Base-by-base conservation (phyloP, 2,329 filamentous ascomycete species). In the Huntiella savannae region DNA sequence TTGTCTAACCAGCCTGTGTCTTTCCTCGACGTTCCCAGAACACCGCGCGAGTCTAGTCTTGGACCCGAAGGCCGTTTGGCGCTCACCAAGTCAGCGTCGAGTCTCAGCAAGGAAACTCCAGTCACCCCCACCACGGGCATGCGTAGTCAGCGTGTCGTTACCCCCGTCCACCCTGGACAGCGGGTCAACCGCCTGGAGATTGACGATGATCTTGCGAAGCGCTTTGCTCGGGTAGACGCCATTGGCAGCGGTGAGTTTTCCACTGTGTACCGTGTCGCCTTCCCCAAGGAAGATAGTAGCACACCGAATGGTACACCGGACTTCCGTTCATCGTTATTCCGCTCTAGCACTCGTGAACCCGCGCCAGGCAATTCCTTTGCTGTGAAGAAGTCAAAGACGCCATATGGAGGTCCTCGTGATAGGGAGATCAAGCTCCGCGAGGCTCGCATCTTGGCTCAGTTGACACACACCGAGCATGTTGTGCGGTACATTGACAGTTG, bases 201-300 rank as follows among this genome's bases (percentile, higher is more conserved):
- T 12, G 88, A 96, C 56, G 73, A 76, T 16, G 75, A 73, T 45
- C 64, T 95, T 44, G 75, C 74, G 10, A 71, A 75, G 3, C 76
- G 82, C 46, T 98, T 98, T 58, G 76, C 80, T 46, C 82, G 79
- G 50, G 80, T 92, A 10, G 82, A 85, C 54, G 70, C 79, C 49
- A 72, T 88, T 53, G 88, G 88, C 41, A 79, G 79, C 50, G 91
- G 91, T 49, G 88, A 95, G 59, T 98, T 98, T 58, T 96, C 91
- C 0, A 75, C 82, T 47, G 91, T 98, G 1, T 98, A 85, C 60
- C 77, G 80, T 33, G 87, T 94, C 4, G 75, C 75, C 11, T 49
- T 49, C 17, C 50, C 51, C 10, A 58, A 63, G 40, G 55, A 55
- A 7, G 52, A 46, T 1, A 47, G 44, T 13, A 47, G 44, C n/a